Conservation (phyloP, 2,329 filamentous ascomycete species). For the Epichloe bromicola region DNA sequence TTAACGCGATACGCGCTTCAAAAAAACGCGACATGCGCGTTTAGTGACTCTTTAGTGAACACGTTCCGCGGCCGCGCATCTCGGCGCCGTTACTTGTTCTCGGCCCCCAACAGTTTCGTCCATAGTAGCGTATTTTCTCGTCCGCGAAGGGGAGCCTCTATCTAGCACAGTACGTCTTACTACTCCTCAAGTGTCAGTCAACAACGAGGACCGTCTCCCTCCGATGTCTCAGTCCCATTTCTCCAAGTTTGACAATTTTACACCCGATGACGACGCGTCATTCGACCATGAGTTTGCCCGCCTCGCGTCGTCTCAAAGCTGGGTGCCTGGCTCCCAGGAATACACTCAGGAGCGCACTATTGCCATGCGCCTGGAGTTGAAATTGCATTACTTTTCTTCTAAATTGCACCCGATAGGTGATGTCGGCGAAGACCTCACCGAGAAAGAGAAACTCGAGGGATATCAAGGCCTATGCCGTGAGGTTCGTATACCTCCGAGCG, state of each 20-base stretch:
- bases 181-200: too few relatives aligned
- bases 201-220: too few relatives aligned
- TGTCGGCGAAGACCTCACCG: constrained; percentile 2
- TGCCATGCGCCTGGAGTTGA: constrained; percentile 16
- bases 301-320: constrained; percentile 19
- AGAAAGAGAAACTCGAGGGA: constrained; percentile 11
- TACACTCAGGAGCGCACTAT: constrained; percentile 19
- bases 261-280: constrained; percentile 14
- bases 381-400: constrained; percentile 15
- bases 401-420: constrained; percentile 7
- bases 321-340: constrained; percentile 15
- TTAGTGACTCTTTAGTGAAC: too few relatives aligned
- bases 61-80: too few relatives aligned
- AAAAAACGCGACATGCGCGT: too few relatives aligned
- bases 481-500: constrained; percentile 11
- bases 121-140: too few relatives aligned
- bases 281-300: constrained; percentile 20
- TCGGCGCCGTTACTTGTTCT: too few relatives aligned
- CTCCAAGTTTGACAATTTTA: constrained; percentile 16
- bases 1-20: too few relatives aligned
- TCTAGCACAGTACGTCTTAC: too few relatives aligned
- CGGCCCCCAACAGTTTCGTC: too few relatives aligned
- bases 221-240: constrained; percentile 20
- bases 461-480: constrained; percentile 17
- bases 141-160: too few relatives aligned